Evolutionary conservation across 106 monocot genomes (phyloP), one percentile per base, ranked within the genome.

Genomic region (Dactylorhiza incarnata): DNA sequence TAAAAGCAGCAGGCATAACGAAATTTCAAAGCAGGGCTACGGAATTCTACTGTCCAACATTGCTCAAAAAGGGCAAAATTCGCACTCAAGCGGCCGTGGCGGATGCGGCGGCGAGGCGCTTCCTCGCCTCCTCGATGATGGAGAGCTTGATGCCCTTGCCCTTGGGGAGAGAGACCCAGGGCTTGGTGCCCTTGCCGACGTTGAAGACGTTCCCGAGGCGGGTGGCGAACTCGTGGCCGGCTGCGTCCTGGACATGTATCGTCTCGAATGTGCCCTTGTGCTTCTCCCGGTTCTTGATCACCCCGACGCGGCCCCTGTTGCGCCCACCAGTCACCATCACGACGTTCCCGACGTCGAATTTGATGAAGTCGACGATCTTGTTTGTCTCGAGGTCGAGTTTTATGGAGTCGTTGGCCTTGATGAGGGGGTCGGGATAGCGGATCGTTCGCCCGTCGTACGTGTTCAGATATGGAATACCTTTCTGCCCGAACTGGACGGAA

Each of bases 221-320:
- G 7, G 80, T 80, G 3, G 94, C 94, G 46, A 95, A 95, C 73
- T 91, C 91, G 49, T 95, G 94, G 5, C 94, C 94, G 0, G 87
- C 76, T 22, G 94, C 78, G 75, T 95, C 94, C 67, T 91, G 89
- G 14, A 95, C 63, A 73, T 95, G 94, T 76, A 95, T 87, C 44
- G 89, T 95, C 68, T 95, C 94, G 13, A 95, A 95, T 71, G 75
- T 87, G 7, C 94, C 94, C 85, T 91, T 91, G 25, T 95, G 89
- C 82, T 95, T 95, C 81, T 95, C 94, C 77, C 94, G 79, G 86
- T 89, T 91, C 87, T 95, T 95, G 65, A 95, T 95, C 54, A 95
- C 78, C 17, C 94, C 94, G 17, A 95, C 94, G 24, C 94, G 94
- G 0, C 94, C 94, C 0, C 83, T 95, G 82, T 95, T 95, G 54